Evolutionary conservation across 805 yeast genomes (phyloP), one percentile per base, ranked within the genome.

Genomic region (Spencermartinsiella europaea): DNA sequence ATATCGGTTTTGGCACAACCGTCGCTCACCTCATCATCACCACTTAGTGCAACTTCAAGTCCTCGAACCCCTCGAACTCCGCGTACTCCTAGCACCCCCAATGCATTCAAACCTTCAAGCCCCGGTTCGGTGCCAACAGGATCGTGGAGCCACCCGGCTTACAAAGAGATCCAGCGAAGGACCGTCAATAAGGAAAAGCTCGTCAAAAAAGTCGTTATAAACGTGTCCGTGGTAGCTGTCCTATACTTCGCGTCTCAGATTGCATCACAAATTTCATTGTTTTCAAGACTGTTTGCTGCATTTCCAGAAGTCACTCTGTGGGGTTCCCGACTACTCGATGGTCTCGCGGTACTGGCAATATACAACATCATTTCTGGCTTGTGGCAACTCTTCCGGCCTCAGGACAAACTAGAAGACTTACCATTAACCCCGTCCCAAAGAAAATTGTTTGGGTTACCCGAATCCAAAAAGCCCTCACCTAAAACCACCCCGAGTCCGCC

Each of bases 121-220:
- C 45, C 51, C 15, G 17, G 42, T n/a, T 42, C 35, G 8, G 41
- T 49, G n/a, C 60, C 59, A 12, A 56, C 57, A 5, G 61, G 61
- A 3, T 14, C 49, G 4, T 57, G 61, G 61, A 45, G 49, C 21
- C 61, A 57, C 38, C 61, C 61, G 1, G 43, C 48, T 25, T 17
- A 54, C 28, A 34, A 47, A 4, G 57, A 58, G 38, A 54, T 69
- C 21, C 63, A 67, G 21, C 50, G 57, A 8, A 57, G 73, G 44
- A 60, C 70, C 14, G 64, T 70, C 5, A 72, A 71, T 47, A 73
- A 70, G 50, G 76, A 73, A 52, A 56, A 63, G 5, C 70, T 68
- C 44, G 54, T 69, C 3, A 63, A 60, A 46, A 61, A 59, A 21
- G 58, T 69, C 5, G 51, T 71, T 3, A 53, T 60, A 2, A 72